Evolutionary conservation across 2,329 filamentous ascomycete species (phyloP).

Genomic region (Tricladium varicosporioides): DNA sequence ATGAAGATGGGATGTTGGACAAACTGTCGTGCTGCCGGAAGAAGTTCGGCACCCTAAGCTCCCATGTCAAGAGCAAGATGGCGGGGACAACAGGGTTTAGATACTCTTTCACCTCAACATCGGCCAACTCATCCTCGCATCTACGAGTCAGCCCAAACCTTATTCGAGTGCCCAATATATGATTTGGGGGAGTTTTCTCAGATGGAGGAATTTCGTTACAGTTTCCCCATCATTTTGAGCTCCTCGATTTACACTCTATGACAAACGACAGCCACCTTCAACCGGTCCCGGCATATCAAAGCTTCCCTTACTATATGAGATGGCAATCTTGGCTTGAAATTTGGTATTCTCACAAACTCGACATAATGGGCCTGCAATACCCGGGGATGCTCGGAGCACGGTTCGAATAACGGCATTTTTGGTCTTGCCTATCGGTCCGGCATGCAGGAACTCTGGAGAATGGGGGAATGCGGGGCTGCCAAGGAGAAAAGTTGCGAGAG

Average conservation of each 20-base stretch:
- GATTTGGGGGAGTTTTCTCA: too few relatives aligned
- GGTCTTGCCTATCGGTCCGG: background rate
- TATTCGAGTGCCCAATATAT: background rate
- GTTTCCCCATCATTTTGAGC: too few relatives aligned
- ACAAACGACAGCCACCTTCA: too few relatives aligned
- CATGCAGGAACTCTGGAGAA: background rate
- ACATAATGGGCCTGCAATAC: too few relatives aligned
- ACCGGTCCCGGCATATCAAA: too few relatives aligned
- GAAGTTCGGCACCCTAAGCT: background rate
- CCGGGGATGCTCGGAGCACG: background rate
- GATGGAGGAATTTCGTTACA: too few relatives aligned
- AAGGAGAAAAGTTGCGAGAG: background rate
- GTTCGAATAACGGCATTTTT: background rate
- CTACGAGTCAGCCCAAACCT: background rate
- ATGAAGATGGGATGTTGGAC: background rate
- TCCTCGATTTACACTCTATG: too few relatives aligned
- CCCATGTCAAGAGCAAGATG: background rate
- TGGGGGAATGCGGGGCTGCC: background rate
- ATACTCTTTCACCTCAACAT: background rate
- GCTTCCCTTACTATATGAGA: too few relatives aligned
- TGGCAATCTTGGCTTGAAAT: too few relatives aligned
- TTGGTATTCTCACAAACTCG: too few relatives aligned
- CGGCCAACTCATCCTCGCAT: background rate
- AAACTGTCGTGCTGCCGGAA: background rate
- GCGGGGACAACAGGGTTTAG: background rate